A percentile compares a stretch with the other conserved stretches of the same genome.
Evolutionary conservation across 2,329 filamentous ascomycete species (phyloP).

Genomic region (Aspergillus fijiensis): DNA sequence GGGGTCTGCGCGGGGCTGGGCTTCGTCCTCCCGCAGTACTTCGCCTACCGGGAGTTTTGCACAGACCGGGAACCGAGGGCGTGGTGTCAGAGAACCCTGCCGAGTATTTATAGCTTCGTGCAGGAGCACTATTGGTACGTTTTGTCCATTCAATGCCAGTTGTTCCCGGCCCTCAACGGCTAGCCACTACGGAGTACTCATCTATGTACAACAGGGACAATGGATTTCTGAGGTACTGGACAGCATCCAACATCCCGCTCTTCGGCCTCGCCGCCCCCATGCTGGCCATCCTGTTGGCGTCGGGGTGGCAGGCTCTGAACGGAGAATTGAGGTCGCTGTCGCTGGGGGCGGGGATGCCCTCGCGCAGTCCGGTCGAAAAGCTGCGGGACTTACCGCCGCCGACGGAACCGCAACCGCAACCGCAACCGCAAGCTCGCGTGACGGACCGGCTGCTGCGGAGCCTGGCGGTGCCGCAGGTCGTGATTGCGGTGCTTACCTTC

Average conservation of each 20-base stretch:
- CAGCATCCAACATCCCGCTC: constrained; percentile 7
- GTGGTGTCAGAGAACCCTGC: constrained; percentile 7
- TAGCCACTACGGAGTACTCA: background rate
- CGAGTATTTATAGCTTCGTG: constrained; percentile 12
- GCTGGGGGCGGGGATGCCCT: background rate
- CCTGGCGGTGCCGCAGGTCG: constrained; percentile 9
- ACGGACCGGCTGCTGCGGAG: constrained; percentile 6
- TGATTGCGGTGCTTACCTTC: constrained; percentile 3
- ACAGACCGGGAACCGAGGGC: background rate
- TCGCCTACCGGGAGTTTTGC: constrained; percentile 10
- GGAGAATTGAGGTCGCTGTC: background rate
- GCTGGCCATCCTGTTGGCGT: constrained; percentile 4
- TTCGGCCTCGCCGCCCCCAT: constrained; percentile 11
- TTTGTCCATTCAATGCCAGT: too few species aligned
- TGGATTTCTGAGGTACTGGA: constrained; percentile 14
- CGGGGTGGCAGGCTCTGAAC: background rate
- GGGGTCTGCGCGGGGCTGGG: constrained; percentile 9
- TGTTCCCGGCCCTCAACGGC: too few species aligned
- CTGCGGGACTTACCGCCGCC: background rate
- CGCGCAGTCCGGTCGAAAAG: background rate
- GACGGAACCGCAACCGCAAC: too few species aligned
- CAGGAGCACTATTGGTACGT: constrained; percentile 14
- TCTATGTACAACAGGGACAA: constrained; percentile 3
- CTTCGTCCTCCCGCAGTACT: constrained; percentile 8
- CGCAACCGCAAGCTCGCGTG: background rate